A percentile compares a stretch with the other conserved stretches of the same genome.
These are phyloP conservation scores for Ophiostoma sp. DNA, from an alignment of 2,329 filamentous ascomycete species.

Conservation along the genomic window DNA sequence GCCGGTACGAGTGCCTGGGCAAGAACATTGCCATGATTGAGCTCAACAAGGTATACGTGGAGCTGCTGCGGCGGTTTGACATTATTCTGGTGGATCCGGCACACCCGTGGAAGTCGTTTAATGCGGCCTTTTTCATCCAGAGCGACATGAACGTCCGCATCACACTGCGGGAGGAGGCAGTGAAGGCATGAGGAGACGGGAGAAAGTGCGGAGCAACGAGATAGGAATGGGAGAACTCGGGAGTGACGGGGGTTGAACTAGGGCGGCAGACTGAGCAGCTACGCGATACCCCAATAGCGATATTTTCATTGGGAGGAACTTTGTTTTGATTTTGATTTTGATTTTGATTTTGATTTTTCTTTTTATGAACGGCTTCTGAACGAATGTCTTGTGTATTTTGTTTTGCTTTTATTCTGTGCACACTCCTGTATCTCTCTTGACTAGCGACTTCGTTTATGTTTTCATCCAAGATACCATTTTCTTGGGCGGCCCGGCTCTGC, in stretches of 20 bases:
- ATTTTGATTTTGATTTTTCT: not conserved
- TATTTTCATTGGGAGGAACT: not conserved
- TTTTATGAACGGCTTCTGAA: not conserved
- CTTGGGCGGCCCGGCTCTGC: not conserved
- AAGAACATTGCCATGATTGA: slow-evolving; percentile 46
- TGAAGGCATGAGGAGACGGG: not conserved
- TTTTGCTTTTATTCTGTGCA: not conserved
- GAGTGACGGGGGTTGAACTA: not conserved
- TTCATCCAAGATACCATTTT: not conserved
- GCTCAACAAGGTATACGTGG: slow-evolving; percentile 40
- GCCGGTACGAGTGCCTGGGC: slow-evolving; percentile 43
- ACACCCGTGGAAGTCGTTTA: slow-evolving; percentile 37
- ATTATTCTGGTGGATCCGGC: slow-evolving; percentile 34
- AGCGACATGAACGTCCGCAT: slow-evolving; percentile 29
- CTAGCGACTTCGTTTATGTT: not conserved
- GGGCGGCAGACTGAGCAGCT: slow-evolving; percentile 6
- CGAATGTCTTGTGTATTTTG: not conserved
- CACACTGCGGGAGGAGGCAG: slow-evolving; percentile 19
- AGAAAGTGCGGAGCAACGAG: not conserved
- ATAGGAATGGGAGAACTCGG: not conserved
- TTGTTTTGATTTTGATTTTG: not conserved
- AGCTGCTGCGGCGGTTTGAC: slow-evolving; percentile 36
- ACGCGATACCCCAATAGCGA: slow-evolving; percentile 18
- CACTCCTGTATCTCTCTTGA: too few relatives aligned
- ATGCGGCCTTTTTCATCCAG: slow-evolving; percentile 31